phyloP scores from a whole-genome alignment of 148 eudicot species.

The Cornus suecica region DNA sequence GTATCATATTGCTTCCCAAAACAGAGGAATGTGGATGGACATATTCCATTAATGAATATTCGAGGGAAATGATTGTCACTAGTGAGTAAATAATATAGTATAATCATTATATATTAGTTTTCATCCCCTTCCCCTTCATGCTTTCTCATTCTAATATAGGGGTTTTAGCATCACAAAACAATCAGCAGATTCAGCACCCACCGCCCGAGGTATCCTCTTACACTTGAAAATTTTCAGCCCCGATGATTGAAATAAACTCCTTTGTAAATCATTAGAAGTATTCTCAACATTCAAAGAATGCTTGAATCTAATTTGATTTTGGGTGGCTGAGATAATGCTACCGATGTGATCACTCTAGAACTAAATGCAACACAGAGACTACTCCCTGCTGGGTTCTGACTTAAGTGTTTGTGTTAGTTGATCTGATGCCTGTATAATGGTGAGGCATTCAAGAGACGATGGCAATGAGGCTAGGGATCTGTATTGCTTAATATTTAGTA shows the following conservation, averaged over 20 bases:
- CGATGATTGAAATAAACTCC: neutral
- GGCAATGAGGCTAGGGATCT: neutral
- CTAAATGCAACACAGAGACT: neutral
- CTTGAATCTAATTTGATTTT: neutral
- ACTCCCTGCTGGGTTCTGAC: neutral
- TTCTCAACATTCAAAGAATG: neutral
- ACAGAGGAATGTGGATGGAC: no score
- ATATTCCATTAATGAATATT: no score
- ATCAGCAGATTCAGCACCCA: neutral
- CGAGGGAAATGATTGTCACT: no score
- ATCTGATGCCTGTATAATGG: neutral
- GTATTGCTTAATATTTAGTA: no score
- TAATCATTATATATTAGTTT: no score
- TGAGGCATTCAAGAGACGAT: neutral
- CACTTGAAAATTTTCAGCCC: neutral
- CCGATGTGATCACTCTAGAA: neutral
- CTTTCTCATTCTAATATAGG: neutral
- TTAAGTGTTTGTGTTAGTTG: neutral
- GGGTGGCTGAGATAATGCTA: neutral
- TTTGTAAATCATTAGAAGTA: neutral
- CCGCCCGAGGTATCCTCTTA: neutral
- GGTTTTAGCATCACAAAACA: neutral
- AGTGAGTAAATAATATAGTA: no score
- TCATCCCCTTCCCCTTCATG: neutral
- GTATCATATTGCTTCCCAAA: no score